These are phyloP conservation scores for Senecio squalidus DNA, from an alignment of 140 eudicot species.

Conservation along the genomic window DNA sequence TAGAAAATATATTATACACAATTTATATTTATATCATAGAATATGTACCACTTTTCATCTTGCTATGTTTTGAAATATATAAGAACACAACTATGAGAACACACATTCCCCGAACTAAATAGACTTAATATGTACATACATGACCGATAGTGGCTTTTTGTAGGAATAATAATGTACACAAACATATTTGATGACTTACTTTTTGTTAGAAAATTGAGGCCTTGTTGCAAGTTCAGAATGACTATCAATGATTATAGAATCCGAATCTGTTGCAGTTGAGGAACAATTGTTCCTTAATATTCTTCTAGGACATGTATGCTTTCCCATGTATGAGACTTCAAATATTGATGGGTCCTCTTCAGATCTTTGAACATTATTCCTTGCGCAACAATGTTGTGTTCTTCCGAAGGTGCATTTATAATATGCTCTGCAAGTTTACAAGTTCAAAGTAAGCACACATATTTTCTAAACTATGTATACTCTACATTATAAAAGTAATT, in stretches of 20 bases:
- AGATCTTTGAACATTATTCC: neutral
- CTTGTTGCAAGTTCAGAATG: neutral
- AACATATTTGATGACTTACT: conserved; percentile 12
- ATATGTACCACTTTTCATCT: no score
- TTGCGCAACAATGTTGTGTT: neutral
- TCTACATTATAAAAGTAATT: neutral
- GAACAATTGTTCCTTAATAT: neutral
- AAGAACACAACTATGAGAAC: no score
- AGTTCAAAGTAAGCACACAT: no score
- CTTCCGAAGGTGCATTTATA: neutral
- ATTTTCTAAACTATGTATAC: no score
- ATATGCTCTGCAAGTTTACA: conserved; percentile 9
- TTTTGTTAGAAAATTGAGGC: neutral
- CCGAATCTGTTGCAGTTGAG: neutral
- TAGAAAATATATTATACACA: no score
- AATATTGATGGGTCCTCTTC: conserved; percentile 9
- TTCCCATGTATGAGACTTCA: neutral
- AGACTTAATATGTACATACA: no score
- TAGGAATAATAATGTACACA: neutral
- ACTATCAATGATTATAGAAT: conserved; percentile 4
- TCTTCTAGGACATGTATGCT: neutral
- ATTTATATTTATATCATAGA: no score
- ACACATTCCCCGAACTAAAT: no score
- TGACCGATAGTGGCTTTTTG: neutral
- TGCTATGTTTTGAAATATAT: no score